These are phyloP conservation scores for Coelastrella sp. DNA, from an alignment of 139 green algal species.

Conservation along the genomic window DNA sequence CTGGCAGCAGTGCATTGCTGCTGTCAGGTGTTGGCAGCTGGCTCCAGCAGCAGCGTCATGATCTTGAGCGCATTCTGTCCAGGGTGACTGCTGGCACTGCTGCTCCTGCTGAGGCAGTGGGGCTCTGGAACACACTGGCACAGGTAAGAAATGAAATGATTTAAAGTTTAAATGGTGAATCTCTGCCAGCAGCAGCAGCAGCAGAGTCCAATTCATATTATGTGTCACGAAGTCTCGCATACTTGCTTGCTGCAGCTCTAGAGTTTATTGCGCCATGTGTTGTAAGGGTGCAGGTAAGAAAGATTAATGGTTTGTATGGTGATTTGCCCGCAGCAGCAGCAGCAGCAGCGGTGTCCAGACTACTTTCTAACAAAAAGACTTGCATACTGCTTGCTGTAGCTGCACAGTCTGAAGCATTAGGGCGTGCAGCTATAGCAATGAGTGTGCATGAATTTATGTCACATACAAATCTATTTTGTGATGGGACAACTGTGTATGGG, in stretches of 20 bases:
- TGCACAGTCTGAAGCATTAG: no score
- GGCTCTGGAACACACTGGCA: slow-evolving; percentile 57
- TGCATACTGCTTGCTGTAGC: no score
- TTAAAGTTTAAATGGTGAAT: background rate
- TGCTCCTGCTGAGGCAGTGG: slow-evolving; percentile 79
- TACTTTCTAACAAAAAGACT: no score
- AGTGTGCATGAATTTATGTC: no score
- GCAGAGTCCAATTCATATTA: background rate
- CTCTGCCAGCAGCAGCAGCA: background rate
- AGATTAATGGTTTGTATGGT: no score
- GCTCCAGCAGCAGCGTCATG: slow-evolving; percentile 32
- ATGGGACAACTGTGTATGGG: background rate
- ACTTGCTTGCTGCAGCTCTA: no score
- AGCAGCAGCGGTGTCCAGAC: no score
- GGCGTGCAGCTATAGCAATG: no score
- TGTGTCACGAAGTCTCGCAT: no score
- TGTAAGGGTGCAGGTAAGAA: no score
- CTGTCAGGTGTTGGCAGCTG: slow-evolving; percentile 45
- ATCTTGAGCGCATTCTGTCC: slow-evolving; percentile 85
- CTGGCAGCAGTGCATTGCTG: background rate
- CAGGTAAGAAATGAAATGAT: background rate
- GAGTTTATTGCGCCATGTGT: no score
- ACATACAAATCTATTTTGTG: background rate
- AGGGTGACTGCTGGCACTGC: slow-evolving; percentile 81
- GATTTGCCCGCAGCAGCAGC: no score